These are phyloP conservation scores for Penicillium parvum DNA, from an alignment of 495 filamentous ascomycete genomes.

Conservation along the genomic window DNA sequence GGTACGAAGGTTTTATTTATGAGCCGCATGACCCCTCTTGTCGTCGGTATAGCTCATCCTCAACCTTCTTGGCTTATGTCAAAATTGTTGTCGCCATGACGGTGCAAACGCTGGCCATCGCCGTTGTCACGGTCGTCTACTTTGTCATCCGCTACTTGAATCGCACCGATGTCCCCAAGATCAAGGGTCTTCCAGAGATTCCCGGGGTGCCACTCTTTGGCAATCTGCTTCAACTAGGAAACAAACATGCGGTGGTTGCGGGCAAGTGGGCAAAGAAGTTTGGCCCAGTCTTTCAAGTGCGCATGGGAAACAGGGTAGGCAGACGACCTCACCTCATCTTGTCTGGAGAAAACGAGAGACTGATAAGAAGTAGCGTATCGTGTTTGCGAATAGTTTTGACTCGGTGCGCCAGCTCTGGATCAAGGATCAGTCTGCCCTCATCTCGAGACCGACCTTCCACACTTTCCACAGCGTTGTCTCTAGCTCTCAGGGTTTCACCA, in stretches of 20 bases:
- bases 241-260: constrained; percentile 50
- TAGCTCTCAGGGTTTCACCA: constrained; percentile 65
- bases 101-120: constrained; percentile 40
- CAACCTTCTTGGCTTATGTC: no score
- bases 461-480: constrained; percentile 71
- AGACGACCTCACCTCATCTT: not conserved
- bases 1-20: not conserved
- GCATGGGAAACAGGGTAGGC: constrained; percentile 58
- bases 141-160: constrained; percentile 53
- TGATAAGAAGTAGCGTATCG: constrained; percentile 44
- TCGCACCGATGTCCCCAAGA: constrained; percentile 56
- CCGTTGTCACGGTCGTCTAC: constrained; percentile 41
- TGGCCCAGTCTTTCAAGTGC: constrained; percentile 63
- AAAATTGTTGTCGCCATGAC: no score
- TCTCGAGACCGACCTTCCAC: constrained; percentile 65
- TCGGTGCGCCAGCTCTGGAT: constrained; percentile 67
- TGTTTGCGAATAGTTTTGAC: constrained; percentile 68
- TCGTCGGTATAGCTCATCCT: no score
- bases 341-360: no score
- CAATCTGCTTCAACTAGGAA: constrained; percentile 56
- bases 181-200: constrained; percentile 60
- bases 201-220: constrained; percentile 62
- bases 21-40: no score
- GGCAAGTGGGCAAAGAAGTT: constrained; percentile 56
- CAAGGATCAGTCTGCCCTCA: constrained; percentile 65